Percentiles rank a stretch among this genome's conserved stretches.
Conservation (phyloP, 1,284 basidiomycete species). For the Ganoderma sp. region DNA sequence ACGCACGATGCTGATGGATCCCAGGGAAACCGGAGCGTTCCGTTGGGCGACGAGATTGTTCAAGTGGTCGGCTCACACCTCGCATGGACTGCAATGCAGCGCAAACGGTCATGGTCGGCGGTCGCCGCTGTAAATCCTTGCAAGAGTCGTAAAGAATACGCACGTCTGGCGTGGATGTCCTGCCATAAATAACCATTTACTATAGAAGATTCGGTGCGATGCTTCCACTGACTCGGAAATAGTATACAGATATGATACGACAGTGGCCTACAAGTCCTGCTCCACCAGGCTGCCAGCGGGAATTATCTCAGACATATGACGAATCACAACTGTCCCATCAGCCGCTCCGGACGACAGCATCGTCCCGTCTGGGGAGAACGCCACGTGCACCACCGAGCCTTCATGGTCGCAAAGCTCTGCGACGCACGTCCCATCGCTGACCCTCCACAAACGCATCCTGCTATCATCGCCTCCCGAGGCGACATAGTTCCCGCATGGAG, state of each 20-base stretch:
- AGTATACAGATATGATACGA: too few relatives aligned
- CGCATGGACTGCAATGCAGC: too few relatives aligned
- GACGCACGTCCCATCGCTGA: background rate
- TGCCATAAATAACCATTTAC: background rate
- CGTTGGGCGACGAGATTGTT: background rate
- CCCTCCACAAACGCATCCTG: background rate
- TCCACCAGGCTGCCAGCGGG: too few relatives aligned
- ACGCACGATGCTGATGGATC: too few relatives aligned
- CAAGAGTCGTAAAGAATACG: background rate
- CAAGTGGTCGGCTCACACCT: background rate
- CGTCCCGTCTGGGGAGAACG: background rate
- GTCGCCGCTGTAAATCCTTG: too few relatives aligned
- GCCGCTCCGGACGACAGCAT: background rate
- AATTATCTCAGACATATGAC: too few relatives aligned
- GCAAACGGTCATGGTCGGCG: too few relatives aligned
- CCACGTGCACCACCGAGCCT: background rate
- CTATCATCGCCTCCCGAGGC: background rate
- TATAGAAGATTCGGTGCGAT: too few relatives aligned
- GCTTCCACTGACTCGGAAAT: too few relatives aligned
- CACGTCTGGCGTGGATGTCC: background rate
- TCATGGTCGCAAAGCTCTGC: background rate
- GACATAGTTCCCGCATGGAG: background rate
- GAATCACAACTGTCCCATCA: background rate
- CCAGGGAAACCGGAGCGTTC: too few relatives aligned
- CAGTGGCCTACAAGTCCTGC: too few relatives aligned